Conservation (phyloP, 768 basidiomycete species). For the Lactifluus hygrophoroides region DNA sequence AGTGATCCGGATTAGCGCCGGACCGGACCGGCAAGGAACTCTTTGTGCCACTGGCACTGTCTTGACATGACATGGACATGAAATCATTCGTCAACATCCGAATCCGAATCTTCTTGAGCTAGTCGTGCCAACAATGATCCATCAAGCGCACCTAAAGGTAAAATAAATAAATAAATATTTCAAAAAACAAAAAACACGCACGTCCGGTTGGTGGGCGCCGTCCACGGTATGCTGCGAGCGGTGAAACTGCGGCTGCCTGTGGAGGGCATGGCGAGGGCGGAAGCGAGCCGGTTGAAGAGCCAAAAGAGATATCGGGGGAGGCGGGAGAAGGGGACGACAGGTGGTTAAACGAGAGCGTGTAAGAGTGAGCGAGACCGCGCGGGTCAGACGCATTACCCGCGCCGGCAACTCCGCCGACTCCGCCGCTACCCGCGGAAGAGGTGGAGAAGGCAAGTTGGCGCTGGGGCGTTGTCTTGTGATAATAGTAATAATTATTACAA, state of each 20-base stretch:
- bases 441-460: slow-evolving; percentile 20
- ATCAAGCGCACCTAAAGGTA: slow-evolving; percentile 15
- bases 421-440: not conserved
- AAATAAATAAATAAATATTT: not conserved
- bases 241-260: not conserved
- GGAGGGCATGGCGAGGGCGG: slow-evolving; percentile 17
- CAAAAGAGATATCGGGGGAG: slow-evolving; percentile 14
- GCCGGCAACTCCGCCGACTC: not conserved
- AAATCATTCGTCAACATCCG: slow-evolving; percentile 10
- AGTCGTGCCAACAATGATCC: slow-evolving; percentile 18
- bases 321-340: not conserved
- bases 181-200: slow-evolving; percentile 2
- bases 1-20: not conserved
- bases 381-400: slow-evolving; percentile 14
- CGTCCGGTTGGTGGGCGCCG: slow-evolving; percentile 19
- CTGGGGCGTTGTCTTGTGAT: slow-evolving; percentile 17
- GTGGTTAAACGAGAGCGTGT: slow-evolving; percentile 11
- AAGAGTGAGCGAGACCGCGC: slow-evolving; percentile 18
- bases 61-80: not conserved
- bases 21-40: not conserved
- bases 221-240: slow-evolving; percentile 20
- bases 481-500: not conserved
- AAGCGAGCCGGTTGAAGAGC: slow-evolving; percentile 13
- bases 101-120: slow-evolving; percentile 14
- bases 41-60: too few species aligned